Base-by-base conservation (phyloP, 371 early-diverging fungal genomes). In the Lichtheimia corymbifera region DNA sequence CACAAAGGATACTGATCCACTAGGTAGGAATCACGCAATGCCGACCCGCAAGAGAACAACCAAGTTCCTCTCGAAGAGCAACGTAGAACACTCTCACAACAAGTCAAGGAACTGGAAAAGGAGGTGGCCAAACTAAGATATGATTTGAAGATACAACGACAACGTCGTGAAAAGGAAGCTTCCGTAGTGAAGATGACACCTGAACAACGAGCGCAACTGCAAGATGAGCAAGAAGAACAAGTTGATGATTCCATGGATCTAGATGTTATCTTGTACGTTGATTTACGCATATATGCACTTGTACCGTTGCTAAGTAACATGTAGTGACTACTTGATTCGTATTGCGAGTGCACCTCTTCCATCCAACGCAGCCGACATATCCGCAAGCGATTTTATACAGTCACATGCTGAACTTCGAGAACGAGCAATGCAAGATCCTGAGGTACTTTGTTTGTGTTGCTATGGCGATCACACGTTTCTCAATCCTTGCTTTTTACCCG, bases 321-420 rank as follows among this genome's bases (percentile, higher is more conserved):
- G 25, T 3, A 75, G 77, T 53, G 77, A 76, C 28, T 76, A 76
- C 55, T 30, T 76, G 44, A n/a, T 76, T 12, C 59, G 62, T 12
- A 24, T 73, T 30, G 63, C 66, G 15, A 64, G 66, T 43, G 62
- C 55, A 13, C 59, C 71, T 11, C 25, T 66, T 1, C 58, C 67
- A 47, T 58, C 44, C 0, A 64, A 71, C 59, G 55, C 69, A 42
- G 65, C 67, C n/a, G 64, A 65, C 61, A 42, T 76, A 35, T 68
- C 67, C 7, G 55, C 53, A 28, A 58, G 54, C 12, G 65, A 68
- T 41, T 65, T 71, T 20, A 25, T 73, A 7, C 41, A 55, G n/a
- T 65, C 69, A 5, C 64, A 71, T 58, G 61, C 52, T 11, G 64
- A 65, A 22, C 14, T 76, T 9, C 71, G 73, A 9, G 43, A 60